These are phyloP conservation scores for Neopestalotiopsis clavispora DNA, from an alignment of 2,329 filamentous ascomycete genomes.

Conservation along the genomic window DNA sequence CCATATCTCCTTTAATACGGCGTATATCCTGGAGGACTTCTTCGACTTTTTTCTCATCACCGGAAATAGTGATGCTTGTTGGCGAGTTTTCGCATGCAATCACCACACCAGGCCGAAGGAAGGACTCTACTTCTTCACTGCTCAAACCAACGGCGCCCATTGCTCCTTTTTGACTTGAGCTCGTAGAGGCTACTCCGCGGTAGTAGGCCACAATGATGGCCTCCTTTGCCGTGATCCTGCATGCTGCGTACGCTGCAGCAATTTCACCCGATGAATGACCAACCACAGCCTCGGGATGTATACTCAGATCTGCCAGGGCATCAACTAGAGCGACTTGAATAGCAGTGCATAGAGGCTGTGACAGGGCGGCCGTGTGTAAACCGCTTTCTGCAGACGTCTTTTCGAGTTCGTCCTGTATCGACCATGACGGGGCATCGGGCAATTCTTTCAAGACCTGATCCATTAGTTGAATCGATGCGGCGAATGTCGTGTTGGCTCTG, in stretches of 20 bases:
- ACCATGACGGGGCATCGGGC: not conserved
- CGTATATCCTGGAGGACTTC: not conserved
- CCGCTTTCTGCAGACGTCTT: not conserved
- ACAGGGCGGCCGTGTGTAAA: not conserved
- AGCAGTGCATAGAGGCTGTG: constrained; percentile 45
- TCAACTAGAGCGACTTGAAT: constrained; percentile 46
- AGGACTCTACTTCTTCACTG: not conserved
- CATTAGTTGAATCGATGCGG: not conserved
- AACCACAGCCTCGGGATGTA: constrained; percentile 33
- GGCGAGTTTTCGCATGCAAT: constrained; percentile 10
- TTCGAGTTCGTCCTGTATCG: not conserved
- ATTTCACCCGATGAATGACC: constrained; percentile 44
- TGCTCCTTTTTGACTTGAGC: not conserved
- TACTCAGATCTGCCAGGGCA: constrained; percentile 30
- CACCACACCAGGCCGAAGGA: not conserved
- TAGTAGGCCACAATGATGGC: not conserved
- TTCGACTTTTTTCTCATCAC: not conserved
- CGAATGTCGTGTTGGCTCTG: not conserved
- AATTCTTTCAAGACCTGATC: not conserved
- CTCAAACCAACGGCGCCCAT: constrained; percentile 1
- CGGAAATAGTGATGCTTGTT: constrained; percentile 3
- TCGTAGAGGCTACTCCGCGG: not conserved
- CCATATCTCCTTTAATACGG: not conserved
- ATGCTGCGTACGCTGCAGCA: constrained; percentile 36
- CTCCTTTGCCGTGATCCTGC: not conserved